These are phyloP conservation scores for Apiosordaria backusii DNA, from an alignment of 495 filamentous ascomycete species.

Conservation along the genomic window DNA sequence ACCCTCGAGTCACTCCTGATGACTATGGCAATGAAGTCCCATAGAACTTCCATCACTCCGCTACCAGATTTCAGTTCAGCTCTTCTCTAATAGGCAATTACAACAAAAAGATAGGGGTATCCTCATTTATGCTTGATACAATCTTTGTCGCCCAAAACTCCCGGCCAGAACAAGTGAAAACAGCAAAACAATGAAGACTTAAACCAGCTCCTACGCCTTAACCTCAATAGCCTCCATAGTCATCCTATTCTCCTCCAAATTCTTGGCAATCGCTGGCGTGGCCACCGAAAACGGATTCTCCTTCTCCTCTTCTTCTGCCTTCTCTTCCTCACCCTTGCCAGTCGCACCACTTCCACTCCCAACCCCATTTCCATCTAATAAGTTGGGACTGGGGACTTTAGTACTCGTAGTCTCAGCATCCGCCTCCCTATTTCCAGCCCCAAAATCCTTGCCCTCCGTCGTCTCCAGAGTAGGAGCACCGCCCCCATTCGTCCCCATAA, in stretches of 20 bases:
- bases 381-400: background rate
- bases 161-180: background rate
- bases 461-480: background rate
- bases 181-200: background rate
- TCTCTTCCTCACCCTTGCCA: background rate
- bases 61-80: no score
- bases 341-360: background rate
- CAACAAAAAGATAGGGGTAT: background rate
- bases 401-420: background rate
- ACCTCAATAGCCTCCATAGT: background rate
- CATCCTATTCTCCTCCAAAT: constrained; percentile 2
- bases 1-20: no score
- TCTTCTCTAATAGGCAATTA: no score
- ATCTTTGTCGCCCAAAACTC: background rate
- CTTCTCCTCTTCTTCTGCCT: background rate
- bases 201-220: background rate
- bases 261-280: constrained; percentile 1
- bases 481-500: background rate
- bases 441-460: background rate
- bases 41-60: background rate
- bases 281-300: constrained; percentile 1
- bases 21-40: no score
- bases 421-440: background rate
- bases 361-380: background rate
- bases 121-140: background rate